These are phyloP conservation scores for Ordospora colligata DNA, from an alignment of 371 early-diverging fungal genomes.

Conservation along the genomic window DNA sequence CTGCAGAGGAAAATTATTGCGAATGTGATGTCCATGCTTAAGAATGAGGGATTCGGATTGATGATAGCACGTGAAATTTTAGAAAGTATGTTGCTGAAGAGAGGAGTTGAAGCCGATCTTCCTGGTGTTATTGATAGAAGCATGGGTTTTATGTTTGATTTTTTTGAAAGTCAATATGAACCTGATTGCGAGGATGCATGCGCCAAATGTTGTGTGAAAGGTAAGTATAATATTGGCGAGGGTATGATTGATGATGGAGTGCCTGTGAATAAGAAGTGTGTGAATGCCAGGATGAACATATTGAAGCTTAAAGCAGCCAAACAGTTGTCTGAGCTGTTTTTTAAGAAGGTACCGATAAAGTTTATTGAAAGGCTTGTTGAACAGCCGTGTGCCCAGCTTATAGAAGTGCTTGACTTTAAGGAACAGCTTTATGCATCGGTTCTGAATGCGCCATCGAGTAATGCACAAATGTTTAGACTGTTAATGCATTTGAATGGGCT, in stretches of 20 bases:
- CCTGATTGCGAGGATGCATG: neutral
- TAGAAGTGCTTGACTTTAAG: neutral
- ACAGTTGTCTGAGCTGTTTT: neutral
- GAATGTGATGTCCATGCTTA: neutral
- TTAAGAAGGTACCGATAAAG: neutral
- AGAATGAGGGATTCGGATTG: conserved; percentile 1
- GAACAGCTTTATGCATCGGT: neutral
- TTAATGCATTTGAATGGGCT: neutral
- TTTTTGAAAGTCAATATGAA: conserved; percentile 4
- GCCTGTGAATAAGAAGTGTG: neutral
- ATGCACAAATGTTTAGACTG: neutral
- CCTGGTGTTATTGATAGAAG: neutral
- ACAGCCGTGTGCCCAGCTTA: neutral
- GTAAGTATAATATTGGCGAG: neutral
- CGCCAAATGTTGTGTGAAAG: neutral
- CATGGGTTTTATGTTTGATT: conserved; percentile 12
- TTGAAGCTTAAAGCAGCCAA: neutral
- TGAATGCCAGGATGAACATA: neutral
- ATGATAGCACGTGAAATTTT: neutral
- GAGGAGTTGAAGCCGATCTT: neutral
- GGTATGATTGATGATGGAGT: neutral
- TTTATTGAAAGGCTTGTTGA: neutral
- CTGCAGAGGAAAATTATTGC: neutral
- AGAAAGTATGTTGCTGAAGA: neutral
- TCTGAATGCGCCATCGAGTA: neutral